Base-by-base conservation (phyloP, 805 yeast genomes). In the Tetrapisispora nanseiensis region DNA sequence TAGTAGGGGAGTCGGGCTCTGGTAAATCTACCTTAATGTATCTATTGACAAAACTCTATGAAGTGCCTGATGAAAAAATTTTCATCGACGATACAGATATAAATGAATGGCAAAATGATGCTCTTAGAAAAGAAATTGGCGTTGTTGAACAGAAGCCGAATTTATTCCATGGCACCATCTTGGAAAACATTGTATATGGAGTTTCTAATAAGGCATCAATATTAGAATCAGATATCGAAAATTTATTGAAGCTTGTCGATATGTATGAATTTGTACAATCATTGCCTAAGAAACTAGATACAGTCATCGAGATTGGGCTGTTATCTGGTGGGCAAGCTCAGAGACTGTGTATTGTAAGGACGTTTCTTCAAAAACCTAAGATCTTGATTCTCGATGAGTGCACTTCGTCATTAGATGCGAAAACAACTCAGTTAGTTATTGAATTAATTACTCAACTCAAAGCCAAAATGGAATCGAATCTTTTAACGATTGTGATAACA, bases 291-390 rank as follows among this genome's bases (percentile, higher is more conserved):
- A 82, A 82, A 0, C 55, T 86, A 18, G 68, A 77, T 31, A 75
- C 95, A 0, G 54, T 61, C 12, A 64, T 90, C 20, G 82, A 80
- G 2, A 57, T 63, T 0, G 54, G 63, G 0, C 50, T 75, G 33
- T 60, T 90, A 1, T 87, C 97, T 1, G 95, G 95, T 22, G 98
- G 98, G 2, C 97, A 92, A 59, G 69, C 82, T 8, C 97, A 92
- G 57, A 65, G 97, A 43, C 57, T 92, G 2, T 80, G 92, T 0
- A 76, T 92, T 40, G 95, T 90, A 0, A 70, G 97, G 39, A 92
- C 95, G 0, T 48, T 92, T 3, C 44, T 89, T 4, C 63, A 89
- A 29, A 66, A 70, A 18, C 92, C 97, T 0, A 61, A 76, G 32
- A 63, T 87, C 4, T 54, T 77, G 40, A 64, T 79, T 16, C 61